Evolutionary conservation across 495 filamentous ascomycete genomes (phyloP).

Genomic region (Tuber umbilicatum): DNA sequence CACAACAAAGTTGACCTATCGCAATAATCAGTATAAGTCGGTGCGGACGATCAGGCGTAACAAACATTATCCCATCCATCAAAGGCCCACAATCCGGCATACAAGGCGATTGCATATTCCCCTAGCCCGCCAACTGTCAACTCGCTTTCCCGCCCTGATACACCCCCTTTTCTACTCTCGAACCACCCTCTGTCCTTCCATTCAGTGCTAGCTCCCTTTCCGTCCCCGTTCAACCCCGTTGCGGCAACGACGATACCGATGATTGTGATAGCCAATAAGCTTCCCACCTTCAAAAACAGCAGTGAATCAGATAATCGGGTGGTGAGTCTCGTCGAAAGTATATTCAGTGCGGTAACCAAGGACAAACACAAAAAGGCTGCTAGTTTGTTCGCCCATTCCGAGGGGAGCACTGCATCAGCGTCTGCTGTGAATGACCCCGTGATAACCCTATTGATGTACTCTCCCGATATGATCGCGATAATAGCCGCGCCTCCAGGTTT

Average conservation of each 20-base stretch:
- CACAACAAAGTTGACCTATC: conserved; percentile 88
- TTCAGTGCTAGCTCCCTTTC: conserved; percentile 63
- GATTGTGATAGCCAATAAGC: conserved; percentile 77
- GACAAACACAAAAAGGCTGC: conserved; percentile 73
- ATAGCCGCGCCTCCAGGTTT: conserved; percentile 92
- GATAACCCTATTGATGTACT: conserved; percentile 78
- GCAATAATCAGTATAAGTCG: conserved; percentile 17
- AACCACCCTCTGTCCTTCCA: conserved; percentile 91
- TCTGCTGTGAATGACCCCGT: conserved; percentile 64
- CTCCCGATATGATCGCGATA: conserved; percentile 94
- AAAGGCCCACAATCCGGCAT: conserved; percentile 95
- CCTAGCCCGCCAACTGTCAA: conserved; percentile 29
- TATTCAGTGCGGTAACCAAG: conserved; percentile 75
- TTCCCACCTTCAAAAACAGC: conserved; percentile 95
- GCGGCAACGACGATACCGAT: conserved; percentile 83
- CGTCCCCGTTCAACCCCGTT: conserved; percentile 72
- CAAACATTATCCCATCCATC: conserved; percentile 98
- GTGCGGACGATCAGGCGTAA: conserved; percentile 20
- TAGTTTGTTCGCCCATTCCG: conserved; percentile 75
- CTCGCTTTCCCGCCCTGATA: conserved; percentile 9
- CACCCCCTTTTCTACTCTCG: conserved; percentile 48
- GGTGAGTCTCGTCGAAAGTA: conserved; percentile 78
- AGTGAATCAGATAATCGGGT: conserved; percentile 79
- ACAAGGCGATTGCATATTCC: conserved; percentile 61
- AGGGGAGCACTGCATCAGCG: conserved; percentile 59